A percentile compares a stretch with the other conserved stretches of the same genome.
Conservation (phyloP, 73 alveolate species). For the Paramecium bursaria region DNA sequence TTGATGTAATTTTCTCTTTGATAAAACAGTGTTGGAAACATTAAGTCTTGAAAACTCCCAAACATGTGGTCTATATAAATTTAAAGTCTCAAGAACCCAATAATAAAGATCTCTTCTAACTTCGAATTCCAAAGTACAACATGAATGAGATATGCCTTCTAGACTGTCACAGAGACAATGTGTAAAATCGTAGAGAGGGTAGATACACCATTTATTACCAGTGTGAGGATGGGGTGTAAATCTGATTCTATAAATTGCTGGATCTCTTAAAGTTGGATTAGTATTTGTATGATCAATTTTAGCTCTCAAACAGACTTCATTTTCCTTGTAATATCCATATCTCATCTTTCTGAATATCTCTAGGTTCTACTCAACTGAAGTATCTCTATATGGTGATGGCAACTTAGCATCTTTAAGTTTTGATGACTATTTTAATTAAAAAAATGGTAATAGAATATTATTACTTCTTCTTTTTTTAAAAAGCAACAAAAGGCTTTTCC, state of each 20-base stretch:
- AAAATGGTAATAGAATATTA: background rate
- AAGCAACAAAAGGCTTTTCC: constrained; percentile 58
- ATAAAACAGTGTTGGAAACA: constrained; percentile 92
- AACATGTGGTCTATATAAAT: constrained; percentile 96
- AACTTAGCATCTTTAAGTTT: constrained; percentile 77
- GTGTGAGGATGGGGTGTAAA: constrained; percentile 99
- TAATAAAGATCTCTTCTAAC: constrained; percentile 98
- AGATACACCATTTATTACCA: constrained; percentile 98
- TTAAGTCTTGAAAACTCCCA: constrained; percentile 99
- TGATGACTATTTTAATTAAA: constrained; percentile 60
- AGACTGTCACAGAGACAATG: constrained; percentile 96
- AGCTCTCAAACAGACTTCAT: constrained; percentile 96
- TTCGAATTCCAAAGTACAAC: constrained; percentile 98
- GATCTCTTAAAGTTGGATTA: constrained; percentile 98
- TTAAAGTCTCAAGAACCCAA: constrained; percentile 98
- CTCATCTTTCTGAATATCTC: constrained; percentile 94
- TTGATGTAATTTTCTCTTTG: constrained; percentile 93
- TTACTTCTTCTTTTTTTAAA: constrained; percentile 40
- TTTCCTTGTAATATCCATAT: constrained; percentile 95
- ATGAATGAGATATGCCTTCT: constrained; percentile 97
- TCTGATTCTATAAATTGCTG: constrained; percentile 97
- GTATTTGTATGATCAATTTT: constrained; percentile 93
- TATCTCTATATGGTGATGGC: constrained; percentile 95
- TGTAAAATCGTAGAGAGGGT: constrained; percentile 98
- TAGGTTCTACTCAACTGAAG: constrained; percentile 93